Evolutionary conservation across 306 rosid species (phyloP), one percentile per base, ranked within the genome.

Genomic region (Glycine soja): DNA sequence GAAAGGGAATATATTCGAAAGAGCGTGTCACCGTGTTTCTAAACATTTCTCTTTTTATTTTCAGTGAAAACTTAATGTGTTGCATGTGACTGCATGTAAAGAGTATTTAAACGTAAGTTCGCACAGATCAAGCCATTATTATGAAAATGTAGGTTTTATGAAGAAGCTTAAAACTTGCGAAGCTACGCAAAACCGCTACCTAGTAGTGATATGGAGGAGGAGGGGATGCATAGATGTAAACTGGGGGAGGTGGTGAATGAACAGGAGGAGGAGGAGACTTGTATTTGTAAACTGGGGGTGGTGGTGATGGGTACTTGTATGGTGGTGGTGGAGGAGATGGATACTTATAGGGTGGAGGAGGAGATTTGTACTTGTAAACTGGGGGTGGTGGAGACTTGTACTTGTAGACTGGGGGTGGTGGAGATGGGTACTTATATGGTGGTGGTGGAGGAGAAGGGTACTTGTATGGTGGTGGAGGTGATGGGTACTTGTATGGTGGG

Each of bases 181-280:
- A 24, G 30, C 30, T 24, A 24, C 19, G 45, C 34, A 56, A 66
- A 58, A 6, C 36, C 54, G 16, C 74, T 77, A 42, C 84, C 89
- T 91, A 89, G 82, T 85, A 77, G 86, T 88, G 88, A 80, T 84
- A 75, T 18, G 96, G 93, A 16, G 70, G 70, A 38, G 70, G 70
- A 14, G 70, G 70, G 47, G 70, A 64, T 64, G 70, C 70, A 10
- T 64, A 64, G 70, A 64, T 36, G 70, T 64, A 64, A 9, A 36
- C 48, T 64, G 70, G 70, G 3, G 70, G 70, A 64, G 70, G 70
- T 36, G 70, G 70, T 3, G 70, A 64, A 14, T 64, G 70, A 0
- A 64, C 70, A 6, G 70, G 70, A 34, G 70, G 70, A 64, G 70
- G 70, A 7, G 70, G 59, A 14, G 59, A 53, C 4, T n/a, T n/a